A percentile compares a stretch with the other conserved stretches of the same genome.
Evolutionary conservation across 2,329 filamentous ascomycete species (phyloP).

Genomic region (Phyllosticta citribraziliensis): DNA sequence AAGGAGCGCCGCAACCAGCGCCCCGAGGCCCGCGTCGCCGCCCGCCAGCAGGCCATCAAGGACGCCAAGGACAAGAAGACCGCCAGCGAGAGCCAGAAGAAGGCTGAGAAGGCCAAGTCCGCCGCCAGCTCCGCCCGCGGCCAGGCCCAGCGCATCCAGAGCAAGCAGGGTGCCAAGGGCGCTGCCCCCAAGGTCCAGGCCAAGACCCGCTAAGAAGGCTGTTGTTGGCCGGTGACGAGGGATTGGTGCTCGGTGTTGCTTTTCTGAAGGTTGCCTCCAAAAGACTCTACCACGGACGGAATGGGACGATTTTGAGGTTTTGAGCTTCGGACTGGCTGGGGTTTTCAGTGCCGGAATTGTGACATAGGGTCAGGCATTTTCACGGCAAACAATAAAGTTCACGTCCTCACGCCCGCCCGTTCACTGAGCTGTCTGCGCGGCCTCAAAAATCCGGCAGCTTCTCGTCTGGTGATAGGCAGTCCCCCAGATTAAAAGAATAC

Average conservation of each 20-base stretch:
- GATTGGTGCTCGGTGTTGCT: constrained; percentile 8
- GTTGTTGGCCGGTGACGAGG: constrained; percentile 3
- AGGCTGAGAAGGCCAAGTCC: constrained; percentile 97
- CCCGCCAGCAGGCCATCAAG: constrained; percentile 84
- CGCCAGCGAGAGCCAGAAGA: constrained; percentile 81
- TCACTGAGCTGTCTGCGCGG: background rate
- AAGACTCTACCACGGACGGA: constrained; percentile 6
- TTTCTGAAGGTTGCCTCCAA: constrained; percentile 9
- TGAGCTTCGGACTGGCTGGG: constrained; percentile 1
- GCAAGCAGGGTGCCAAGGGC: constrained; percentile 97
- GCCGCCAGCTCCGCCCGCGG: constrained; percentile 67
- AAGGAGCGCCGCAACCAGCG: constrained; percentile 95
- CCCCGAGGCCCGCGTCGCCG: constrained; percentile 89
- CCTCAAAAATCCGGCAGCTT: background rate
- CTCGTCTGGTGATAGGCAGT: background rate
- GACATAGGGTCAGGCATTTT: constrained; percentile 11
- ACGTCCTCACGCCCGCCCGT: constrained; percentile 9
- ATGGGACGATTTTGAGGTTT: constrained; percentile 1
- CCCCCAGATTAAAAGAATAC: background rate
- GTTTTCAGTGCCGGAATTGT: constrained; percentile 8
- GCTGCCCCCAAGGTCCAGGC: constrained; percentile 74
- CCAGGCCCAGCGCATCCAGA: constrained; percentile 68
- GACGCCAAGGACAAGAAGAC: constrained; percentile 98
- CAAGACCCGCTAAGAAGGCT: constrained; percentile 65
- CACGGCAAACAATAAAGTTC: constrained; percentile 10